These are phyloP conservation scores for Ogataea kodamae DNA, from an alignment of 805 yeast species.

Conservation along the genomic window DNA sequence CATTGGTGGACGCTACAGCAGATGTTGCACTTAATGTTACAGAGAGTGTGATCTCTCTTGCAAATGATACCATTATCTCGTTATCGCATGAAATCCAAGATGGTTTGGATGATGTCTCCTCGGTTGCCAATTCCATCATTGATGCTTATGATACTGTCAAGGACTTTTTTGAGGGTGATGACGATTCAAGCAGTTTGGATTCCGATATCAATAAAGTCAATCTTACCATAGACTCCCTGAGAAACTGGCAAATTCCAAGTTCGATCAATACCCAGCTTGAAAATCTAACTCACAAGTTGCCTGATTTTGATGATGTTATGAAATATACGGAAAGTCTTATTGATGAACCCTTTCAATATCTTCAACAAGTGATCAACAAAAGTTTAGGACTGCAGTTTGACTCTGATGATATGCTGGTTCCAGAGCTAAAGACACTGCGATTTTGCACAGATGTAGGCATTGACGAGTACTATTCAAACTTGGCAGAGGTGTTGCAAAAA, in stretches of 20 bases:
- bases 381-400: slow-evolving; percentile 20
- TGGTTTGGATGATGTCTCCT: slow-evolving; percentile 60
- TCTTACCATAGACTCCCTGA: slow-evolving; percentile 52
- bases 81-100: slow-evolving; percentile 61
- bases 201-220: slow-evolving; percentile 45
- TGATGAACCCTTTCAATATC: slow-evolving; percentile 53
- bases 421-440: slow-evolving; percentile 31
- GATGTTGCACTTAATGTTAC: slow-evolving; percentile 73
- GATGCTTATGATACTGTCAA: slow-evolving; percentile 42
- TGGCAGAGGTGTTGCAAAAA: slow-evolving; percentile 33
- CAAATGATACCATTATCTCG: slow-evolving; percentile 55
- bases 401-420: slow-evolving; percentile 37
- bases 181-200: slow-evolving; percentile 32
- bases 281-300: slow-evolving; percentile 48
- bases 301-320: slow-evolving; percentile 63
- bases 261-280: slow-evolving; percentile 58
- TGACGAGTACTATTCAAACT: slow-evolving; percentile 34
- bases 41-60: slow-evolving; percentile 53
- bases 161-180: slow-evolving; percentile 50
- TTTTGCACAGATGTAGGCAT: slow-evolving; percentile 43
- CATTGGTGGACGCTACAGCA: slow-evolving; percentile 69
- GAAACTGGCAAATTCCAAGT: slow-evolving; percentile 61
- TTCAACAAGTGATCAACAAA: slow-evolving; percentile 38
- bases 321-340: slow-evolving; percentile 54
- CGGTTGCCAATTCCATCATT: slow-evolving; percentile 53